These are phyloP conservation scores for Zygosaccharomyces bisporus DNA, from an alignment of 805 yeast genomes.

Conservation along the genomic window DNA sequence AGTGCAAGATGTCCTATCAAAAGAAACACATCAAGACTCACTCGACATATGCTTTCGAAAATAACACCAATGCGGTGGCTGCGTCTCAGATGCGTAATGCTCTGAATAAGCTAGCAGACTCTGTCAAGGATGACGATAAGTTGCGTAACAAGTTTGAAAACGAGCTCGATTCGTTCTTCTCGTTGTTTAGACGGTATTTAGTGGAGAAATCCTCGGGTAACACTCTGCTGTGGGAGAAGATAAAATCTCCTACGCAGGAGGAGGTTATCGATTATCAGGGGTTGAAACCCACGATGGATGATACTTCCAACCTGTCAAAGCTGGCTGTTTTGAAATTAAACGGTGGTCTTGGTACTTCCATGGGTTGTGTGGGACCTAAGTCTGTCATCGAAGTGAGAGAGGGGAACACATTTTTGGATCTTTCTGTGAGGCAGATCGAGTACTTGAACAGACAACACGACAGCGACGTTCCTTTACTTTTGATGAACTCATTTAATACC, in stretches of 20 bases:
- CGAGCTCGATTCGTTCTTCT: constrained; percentile 93
- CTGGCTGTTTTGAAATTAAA: constrained; percentile 93
- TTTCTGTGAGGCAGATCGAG: constrained; percentile 95
- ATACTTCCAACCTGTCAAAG: constrained; percentile 53
- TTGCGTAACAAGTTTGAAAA: constrained; percentile 63
- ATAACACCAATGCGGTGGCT: constrained; percentile 90
- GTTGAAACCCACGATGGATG: constrained; percentile 33
- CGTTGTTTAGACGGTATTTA: constrained; percentile 87
- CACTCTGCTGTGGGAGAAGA: constrained; percentile 90
- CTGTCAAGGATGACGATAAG: constrained; percentile 51
- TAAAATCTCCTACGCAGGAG: constrained; percentile 81
- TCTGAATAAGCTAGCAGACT: constrained; percentile 81
- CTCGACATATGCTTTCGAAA: constrained; percentile 72
- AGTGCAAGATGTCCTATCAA: constrained; percentile 20
- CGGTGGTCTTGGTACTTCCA: constrained; percentile 98
- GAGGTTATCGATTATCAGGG: constrained; percentile 79
- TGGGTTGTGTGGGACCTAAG: constrained; percentile 99
- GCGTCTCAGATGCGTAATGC: constrained; percentile 98
- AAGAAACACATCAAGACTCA: constrained; percentile 43
- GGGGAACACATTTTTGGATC: constrained; percentile 93
- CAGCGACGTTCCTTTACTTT: constrained; percentile 89
- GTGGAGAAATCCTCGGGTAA: constrained; percentile 83
- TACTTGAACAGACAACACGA: constrained; percentile 85
- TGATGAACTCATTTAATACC: constrained; percentile 98
- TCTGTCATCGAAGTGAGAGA: constrained; percentile 98